Conservation (phyloP, 768 basidiomycete species). For the Mycena capillaripes region DNA sequence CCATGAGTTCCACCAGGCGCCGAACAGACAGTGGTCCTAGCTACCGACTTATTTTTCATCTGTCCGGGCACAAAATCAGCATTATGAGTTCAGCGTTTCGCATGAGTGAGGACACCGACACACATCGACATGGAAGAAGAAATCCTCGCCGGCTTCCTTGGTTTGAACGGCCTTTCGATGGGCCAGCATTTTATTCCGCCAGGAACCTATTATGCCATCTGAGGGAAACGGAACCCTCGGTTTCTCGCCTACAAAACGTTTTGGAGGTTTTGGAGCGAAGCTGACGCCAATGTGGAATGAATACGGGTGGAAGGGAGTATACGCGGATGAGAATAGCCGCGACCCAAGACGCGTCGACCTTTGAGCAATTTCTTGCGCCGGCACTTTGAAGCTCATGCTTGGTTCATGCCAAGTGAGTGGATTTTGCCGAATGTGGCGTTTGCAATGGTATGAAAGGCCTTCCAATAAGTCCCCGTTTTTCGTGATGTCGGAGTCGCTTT, state of each 20-base stretch:
- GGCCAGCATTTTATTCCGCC: slow-evolving; percentile 34
- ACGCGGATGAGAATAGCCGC: slow-evolving; percentile 19
- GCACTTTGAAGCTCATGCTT: slow-evolving; percentile 7
- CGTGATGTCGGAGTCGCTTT: too few relatives aligned
- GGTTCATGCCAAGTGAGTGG: too few relatives aligned
- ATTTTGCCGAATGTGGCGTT: too few relatives aligned
- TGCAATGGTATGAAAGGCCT: too few relatives aligned
- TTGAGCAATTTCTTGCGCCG: slow-evolving; percentile 12
- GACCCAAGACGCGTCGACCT: slow-evolving; percentile 12
- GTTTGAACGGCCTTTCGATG: slow-evolving; percentile 28
- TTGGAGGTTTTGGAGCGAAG: slow-evolving; percentile 34
- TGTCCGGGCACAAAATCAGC: too few relatives aligned
- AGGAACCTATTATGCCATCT: slow-evolving; percentile 33
- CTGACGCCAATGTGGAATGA: slow-evolving; percentile 34
- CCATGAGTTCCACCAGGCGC: neutral
- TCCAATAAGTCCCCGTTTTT: too few relatives aligned
- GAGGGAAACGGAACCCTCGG: slow-evolving; percentile 32
- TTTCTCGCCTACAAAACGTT: slow-evolving; percentile 22
- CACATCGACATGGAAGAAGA: slow-evolving; percentile 33
- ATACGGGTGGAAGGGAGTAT: slow-evolving; percentile 23
- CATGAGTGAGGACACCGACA: slow-evolving; percentile 4
- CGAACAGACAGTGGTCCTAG: neutral
- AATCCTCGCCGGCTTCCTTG: slow-evolving; percentile 31
- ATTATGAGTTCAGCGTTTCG: slow-evolving; percentile 4
- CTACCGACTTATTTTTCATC: slow-evolving; percentile 37